These are phyloP conservation scores for Gracilaria caudata DNA, from an alignment of 23 red algal species.

Conservation along the genomic window DNA sequence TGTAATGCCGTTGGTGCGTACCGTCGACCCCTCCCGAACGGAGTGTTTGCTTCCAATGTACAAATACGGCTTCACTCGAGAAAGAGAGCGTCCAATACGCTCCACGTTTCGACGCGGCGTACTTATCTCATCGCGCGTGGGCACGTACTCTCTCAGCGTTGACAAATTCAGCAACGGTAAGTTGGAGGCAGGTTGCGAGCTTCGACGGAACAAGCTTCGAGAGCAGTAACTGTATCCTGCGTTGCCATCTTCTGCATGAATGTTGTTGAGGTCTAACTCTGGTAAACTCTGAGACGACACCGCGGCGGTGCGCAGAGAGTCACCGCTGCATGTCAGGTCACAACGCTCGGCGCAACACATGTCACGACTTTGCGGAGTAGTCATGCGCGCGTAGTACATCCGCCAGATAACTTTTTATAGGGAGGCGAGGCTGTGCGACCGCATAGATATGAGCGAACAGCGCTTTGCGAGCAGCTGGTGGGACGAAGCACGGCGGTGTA, in stretches of 20 bases:
- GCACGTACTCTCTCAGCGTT: background rate
- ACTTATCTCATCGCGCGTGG: constrained; percentile 1
- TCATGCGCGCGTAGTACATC: background rate
- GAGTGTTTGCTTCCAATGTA: constrained; percentile 12
- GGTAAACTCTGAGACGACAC: background rate
- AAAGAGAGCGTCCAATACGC: constrained; percentile 14
- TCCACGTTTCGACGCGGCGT: constrained; percentile 30
- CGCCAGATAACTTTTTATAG: background rate
- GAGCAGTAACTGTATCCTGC: background rate
- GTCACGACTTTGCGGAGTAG: background rate
- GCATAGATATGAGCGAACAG: background rate
- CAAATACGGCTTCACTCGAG: constrained; percentile 1
- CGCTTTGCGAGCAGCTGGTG: too few relatives aligned
- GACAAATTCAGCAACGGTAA: constrained; percentile 17
- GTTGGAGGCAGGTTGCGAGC: constrained; percentile 5
- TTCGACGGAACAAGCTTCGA: constrained; percentile 4
- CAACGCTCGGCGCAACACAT: background rate
- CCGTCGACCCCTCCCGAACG: background rate
- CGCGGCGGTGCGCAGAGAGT: background rate
- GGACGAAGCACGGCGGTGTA: background rate
- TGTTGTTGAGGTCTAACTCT: background rate
- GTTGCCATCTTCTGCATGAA: background rate
- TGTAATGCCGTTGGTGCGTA: background rate
- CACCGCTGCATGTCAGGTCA: background rate
- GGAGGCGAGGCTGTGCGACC: too few relatives aligned